These are phyloP conservation scores for Rhodotorula glutinis DNA, from an alignment of 1,284 basidiomycete species.

Conservation along the genomic window DNA sequence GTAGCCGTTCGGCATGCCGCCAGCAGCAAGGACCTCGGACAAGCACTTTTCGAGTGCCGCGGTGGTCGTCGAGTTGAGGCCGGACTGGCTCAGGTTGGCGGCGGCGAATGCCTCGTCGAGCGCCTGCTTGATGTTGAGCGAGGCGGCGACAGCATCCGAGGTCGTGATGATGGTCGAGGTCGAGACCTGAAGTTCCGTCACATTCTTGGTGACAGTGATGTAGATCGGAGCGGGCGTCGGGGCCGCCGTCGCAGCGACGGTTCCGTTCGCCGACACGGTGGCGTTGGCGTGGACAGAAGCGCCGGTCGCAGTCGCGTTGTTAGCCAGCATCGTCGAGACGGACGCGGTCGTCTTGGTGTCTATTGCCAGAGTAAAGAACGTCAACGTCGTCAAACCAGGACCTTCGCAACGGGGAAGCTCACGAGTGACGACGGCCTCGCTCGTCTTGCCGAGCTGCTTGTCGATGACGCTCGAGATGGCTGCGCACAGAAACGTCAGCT, in stretches of 20 bases:
- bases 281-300: slow-evolving; percentile 5
- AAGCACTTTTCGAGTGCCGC: slow-evolving; percentile 35
- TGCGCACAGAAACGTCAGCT: background rate
- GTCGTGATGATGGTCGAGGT: slow-evolving; percentile 23
- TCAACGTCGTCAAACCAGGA: slow-evolving; percentile 1
- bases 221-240: slow-evolving; percentile 15
- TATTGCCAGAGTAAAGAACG: slow-evolving; percentile 1
- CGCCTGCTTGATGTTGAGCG: slow-evolving; percentile 39
- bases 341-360: background rate
- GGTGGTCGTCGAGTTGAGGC: slow-evolving; percentile 30
- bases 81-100: slow-evolving; percentile 33
- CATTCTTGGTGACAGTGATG: slow-evolving; percentile 13
- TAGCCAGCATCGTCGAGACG: background rate
- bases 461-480: slow-evolving; percentile 33
- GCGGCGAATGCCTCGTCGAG: slow-evolving; percentile 40
- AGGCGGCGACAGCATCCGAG: slow-evolving; percentile 22
- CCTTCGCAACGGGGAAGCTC: background rate
- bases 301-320: background rate
- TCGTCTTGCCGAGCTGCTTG: slow-evolving; percentile 26
- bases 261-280: slow-evolving; percentile 16
- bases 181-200: slow-evolving; percentile 6
- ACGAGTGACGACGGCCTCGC: slow-evolving; percentile 16
- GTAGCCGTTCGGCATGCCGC: slow-evolving; percentile 40
- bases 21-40: slow-evolving; percentile 31
- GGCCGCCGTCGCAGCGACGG: slow-evolving; percentile 29